phyloP scores from a whole-genome alignment of 345 rosid species.

The Heritiera fomes region DNA sequence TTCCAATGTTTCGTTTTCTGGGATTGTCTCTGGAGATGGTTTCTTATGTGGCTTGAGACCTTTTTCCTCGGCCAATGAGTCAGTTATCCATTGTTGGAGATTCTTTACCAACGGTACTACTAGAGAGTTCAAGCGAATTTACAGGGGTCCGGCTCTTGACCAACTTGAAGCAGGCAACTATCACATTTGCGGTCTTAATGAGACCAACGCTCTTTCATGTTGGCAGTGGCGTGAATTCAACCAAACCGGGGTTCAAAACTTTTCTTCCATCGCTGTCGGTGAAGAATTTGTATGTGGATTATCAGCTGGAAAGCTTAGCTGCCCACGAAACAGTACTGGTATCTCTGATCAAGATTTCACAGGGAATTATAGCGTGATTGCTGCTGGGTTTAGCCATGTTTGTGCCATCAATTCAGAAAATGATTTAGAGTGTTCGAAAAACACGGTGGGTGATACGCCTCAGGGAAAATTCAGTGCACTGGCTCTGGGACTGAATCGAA shows the following conservation, averaged over 20 bases:
- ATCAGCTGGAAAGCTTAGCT: conserved; percentile 24
- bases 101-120: conserved; percentile 38
- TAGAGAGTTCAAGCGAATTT: conserved; percentile 36
- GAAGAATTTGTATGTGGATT: conserved; percentile 61
- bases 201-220: conserved; percentile 40
- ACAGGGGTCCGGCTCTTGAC: conserved; percentile 30
- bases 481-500: conserved; percentile 62
- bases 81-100: conserved; percentile 60
- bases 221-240: conserved; percentile 50
- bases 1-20: conserved; percentile 33
- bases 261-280: conserved; percentile 53
- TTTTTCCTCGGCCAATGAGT: conserved; percentile 23
- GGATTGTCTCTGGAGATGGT: conserved; percentile 65
- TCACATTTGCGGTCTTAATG: conserved; percentile 54
- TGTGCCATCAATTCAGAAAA: conserved; percentile 43
- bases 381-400: conserved; percentile 59
- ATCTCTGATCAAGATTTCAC: not conserved
- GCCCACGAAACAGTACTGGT: conserved; percentile 24
- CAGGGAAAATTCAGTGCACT: conserved; percentile 43
- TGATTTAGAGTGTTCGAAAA: conserved; percentile 60
- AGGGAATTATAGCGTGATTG: conserved; percentile 39
- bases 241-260: not conserved
- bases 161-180: conserved; percentile 55
- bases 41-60: conserved; percentile 51
- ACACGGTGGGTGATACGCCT: not conserved